phyloP scores from a whole-genome alignment of 306 rosid species.

The Oemleria cerasiformis region DNA sequence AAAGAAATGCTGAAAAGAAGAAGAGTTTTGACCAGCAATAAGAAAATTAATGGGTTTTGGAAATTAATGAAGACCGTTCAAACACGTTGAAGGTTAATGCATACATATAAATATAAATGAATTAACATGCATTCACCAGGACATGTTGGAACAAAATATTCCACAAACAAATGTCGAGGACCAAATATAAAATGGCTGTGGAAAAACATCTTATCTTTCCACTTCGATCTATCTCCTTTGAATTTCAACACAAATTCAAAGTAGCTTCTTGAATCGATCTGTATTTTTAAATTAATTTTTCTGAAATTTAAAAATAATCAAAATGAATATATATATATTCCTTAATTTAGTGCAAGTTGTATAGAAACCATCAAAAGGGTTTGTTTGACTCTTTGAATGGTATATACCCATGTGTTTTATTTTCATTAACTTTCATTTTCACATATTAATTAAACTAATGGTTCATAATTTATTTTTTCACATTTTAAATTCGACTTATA shows the following conservation, averaged over 20 bases:
- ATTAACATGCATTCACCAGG: too few species aligned
- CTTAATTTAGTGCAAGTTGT: background rate
- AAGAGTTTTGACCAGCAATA: constrained; percentile 29
- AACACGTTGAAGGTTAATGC: constrained; percentile 23
- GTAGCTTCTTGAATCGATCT: constrained; percentile 24
- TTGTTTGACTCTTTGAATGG: constrained; percentile 49
- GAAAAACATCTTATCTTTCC: constrained; percentile 1
- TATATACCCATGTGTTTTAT: background rate
- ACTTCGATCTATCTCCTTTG: constrained; percentile 15
- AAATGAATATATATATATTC: too few species aligned
- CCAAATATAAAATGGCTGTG: constrained; percentile 5
- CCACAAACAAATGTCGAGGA: constrained; percentile 10
- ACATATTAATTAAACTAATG: too few species aligned
- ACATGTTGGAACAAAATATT: background rate
- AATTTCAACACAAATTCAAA: constrained; percentile 21
- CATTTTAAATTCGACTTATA: too few species aligned
- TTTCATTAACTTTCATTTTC: too few species aligned
- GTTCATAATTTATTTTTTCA: too few species aligned
- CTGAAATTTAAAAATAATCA: background rate
- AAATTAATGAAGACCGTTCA: constrained; percentile 21
- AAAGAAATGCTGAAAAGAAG: background rate
- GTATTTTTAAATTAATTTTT: constrained; percentile 21
- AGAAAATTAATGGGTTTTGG: background rate
- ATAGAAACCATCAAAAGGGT: constrained; percentile 18
- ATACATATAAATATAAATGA: background rate